Conservation (phyloP, 768 basidiomycete genomes). For the Leccinum ochraceum region DNA sequence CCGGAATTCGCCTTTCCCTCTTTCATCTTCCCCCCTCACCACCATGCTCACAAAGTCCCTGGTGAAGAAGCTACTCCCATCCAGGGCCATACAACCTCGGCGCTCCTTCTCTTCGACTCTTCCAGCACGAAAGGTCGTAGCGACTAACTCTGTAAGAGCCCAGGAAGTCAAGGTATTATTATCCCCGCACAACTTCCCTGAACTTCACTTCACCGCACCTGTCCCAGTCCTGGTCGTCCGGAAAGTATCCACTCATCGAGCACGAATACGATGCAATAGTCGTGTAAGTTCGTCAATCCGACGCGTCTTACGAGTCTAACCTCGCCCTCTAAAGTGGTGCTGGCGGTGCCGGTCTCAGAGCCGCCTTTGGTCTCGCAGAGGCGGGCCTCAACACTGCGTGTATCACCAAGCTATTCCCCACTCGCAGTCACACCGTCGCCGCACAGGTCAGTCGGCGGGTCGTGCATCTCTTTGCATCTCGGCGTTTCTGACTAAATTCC, state of each 20-base stretch:
- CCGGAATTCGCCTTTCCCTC: slow-evolving; percentile 12
- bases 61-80: slow-evolving; percentile 31
- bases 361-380: slow-evolving; percentile 97
- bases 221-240: slow-evolving; percentile 70
- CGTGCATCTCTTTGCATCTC: background rate
- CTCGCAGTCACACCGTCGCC: slow-evolving; percentile 97
- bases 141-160: slow-evolving; percentile 75
- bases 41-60: slow-evolving; percentile 70
- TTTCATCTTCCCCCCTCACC: slow-evolving; percentile 20
- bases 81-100: slow-evolving; percentile 46
- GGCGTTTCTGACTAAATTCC: slow-evolving; percentile 15
- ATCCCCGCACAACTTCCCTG: slow-evolving; percentile 11
- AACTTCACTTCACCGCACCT: slow-evolving; percentile 6
- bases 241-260: slow-evolving; percentile 95
- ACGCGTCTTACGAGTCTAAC: slow-evolving; percentile 16
- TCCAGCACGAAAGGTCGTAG: slow-evolving; percentile 58
- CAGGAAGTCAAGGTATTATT: slow-evolving; percentile 72
- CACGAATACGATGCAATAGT: slow-evolving; percentile 99
- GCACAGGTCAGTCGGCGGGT: slow-evolving; percentile 66
- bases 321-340: slow-evolving; percentile 67
- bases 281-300: slow-evolving; percentile 65
- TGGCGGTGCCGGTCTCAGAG: slow-evolving; percentile 96
- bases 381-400: slow-evolving; percentile 99
- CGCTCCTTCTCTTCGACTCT: slow-evolving; percentile 71
- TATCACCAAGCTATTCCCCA: slow-evolving; percentile 98